A percentile compares a stretch with the other conserved stretches of the same genome.
These are phyloP conservation scores for Colletotrichum karsti DNA, from an alignment of 2,329 filamentous ascomycete genomes.

Conservation along the genomic window DNA sequence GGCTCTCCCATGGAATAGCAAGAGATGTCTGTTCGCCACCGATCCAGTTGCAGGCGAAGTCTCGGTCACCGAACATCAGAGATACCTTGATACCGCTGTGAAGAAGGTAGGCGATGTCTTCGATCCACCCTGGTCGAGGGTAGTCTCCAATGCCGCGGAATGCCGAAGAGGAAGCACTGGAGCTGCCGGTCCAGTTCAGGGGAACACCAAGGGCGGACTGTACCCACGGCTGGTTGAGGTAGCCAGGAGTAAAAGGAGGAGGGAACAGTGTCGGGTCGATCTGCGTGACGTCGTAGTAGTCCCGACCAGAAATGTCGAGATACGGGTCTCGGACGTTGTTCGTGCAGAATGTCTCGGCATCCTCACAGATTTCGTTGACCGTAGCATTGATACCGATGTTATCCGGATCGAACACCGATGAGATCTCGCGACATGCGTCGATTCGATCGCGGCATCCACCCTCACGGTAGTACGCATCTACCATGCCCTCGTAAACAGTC, in stretches of 20 bases:
- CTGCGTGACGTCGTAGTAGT: slow-evolving; percentile 33
- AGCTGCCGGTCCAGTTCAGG: slow-evolving; percentile 56
- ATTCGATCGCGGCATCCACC: slow-evolving; percentile 64
- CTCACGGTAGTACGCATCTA: slow-evolving; percentile 37
- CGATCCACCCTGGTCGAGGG: slow-evolving; percentile 47
- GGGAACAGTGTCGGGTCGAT: slow-evolving; percentile 30
- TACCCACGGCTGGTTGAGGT: slow-evolving; percentile 42
- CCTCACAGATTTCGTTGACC: slow-evolving; percentile 31
- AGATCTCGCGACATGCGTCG: slow-evolving; percentile 55
- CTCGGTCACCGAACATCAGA: slow-evolving; percentile 60
- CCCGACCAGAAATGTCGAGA: slow-evolving; percentile 1
- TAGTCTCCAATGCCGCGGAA: slow-evolving; percentile 38
- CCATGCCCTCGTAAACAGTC: slow-evolving; percentile 37
- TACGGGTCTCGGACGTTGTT: slow-evolving; percentile 26
- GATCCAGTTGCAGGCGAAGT: slow-evolving; percentile 68
- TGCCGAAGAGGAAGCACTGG: slow-evolving; percentile 19
- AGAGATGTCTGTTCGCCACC: slow-evolving; percentile 57
- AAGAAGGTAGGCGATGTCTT: slow-evolving; percentile 50
- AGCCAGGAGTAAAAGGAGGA: slow-evolving; percentile 23
- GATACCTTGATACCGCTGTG: slow-evolving; percentile 66
- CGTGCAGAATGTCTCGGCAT: slow-evolving; percentile 22
- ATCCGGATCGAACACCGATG: slow-evolving; percentile 27
- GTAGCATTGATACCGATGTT: slow-evolving; percentile 36
- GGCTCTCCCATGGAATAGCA: slow-evolving; percentile 41
- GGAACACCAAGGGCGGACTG: slow-evolving; percentile 70